Percentiles rank a stretch among this genome's conserved stretches.
Evolutionary conservation across 73 alveolate species (phyloP).

Genomic region (Paramecium sonneborni): DNA sequence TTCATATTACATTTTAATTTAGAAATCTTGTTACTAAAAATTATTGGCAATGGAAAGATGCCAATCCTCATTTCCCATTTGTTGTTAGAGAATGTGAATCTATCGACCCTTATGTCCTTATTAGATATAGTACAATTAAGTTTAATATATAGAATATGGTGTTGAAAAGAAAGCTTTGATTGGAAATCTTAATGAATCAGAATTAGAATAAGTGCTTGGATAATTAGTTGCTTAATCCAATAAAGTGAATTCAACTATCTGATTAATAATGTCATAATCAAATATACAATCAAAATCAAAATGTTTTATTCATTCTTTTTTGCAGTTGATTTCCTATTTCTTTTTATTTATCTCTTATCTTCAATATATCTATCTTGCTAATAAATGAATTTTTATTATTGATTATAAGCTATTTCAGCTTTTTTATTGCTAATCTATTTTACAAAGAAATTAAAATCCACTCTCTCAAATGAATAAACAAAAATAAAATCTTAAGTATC

Average conservation of each 20-base stretch:
- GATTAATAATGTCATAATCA: not conserved
- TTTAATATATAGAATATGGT: slow-evolving; percentile 67
- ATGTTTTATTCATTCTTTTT: not conserved
- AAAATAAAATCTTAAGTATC: not conserved
- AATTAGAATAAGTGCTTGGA: slow-evolving; percentile 73
- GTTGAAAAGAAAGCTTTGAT: slow-evolving; percentile 84
- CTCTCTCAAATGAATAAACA: too few relatives aligned
- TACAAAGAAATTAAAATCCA: too few relatives aligned
- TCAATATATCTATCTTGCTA: not conserved
- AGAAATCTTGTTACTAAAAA: slow-evolving; percentile 77
- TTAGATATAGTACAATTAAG: slow-evolving; percentile 71
- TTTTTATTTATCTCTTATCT: not conserved
- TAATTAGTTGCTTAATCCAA: slow-evolving; percentile 73
- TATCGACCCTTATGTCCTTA: slow-evolving; percentile 82
- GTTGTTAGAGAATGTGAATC: slow-evolving; percentile 88
- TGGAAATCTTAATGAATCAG: slow-evolving; percentile 70
- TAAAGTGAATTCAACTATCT: slow-evolving; percentile 66
- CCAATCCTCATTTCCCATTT: slow-evolving; percentile 83
- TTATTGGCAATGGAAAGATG: slow-evolving; percentile 73
- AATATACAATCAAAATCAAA: not conserved
- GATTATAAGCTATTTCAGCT: too few relatives aligned
- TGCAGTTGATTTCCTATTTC: not conserved
- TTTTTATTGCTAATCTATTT: too few relatives aligned
- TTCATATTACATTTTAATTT: not conserved
- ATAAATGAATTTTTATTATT: too few relatives aligned